Conservation (phyloP, 176 grass and related monocot genomes). For the Areca catechu region DNA sequence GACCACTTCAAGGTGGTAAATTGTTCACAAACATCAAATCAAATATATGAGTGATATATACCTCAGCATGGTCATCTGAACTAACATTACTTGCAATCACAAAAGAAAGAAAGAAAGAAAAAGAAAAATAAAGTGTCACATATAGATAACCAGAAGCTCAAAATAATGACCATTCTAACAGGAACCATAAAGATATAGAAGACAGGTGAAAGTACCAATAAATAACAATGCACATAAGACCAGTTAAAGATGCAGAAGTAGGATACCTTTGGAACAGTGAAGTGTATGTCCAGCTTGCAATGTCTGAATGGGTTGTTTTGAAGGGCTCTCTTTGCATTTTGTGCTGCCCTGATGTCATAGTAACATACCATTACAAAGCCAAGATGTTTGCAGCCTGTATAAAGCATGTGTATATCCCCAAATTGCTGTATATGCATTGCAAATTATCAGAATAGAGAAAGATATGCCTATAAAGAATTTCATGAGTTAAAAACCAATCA, state of each 20-base stretch:
- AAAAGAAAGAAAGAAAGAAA: no score
- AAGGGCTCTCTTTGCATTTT: slow-evolving; percentile 80
- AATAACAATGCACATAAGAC: neutral
- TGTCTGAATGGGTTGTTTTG: slow-evolving; percentile 69
- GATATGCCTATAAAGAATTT: neutral
- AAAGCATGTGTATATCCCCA: slow-evolving; percentile 66
- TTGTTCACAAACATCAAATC: no score
- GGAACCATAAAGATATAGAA: neutral
- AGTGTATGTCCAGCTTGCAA: slow-evolving; percentile 90
- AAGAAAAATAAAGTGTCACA: no score
- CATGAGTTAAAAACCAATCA: no score
- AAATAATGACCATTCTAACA: no score
- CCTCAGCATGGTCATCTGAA: no score
- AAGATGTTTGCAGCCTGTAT: slow-evolving; percentile 90
- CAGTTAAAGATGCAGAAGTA: slow-evolving; percentile 7
- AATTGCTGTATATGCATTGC: slow-evolving; percentile 45
- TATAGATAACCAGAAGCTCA: no score
- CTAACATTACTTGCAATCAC: no score
- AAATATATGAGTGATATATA: no score
- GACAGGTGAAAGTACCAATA: neutral
- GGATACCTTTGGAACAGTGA: slow-evolving; percentile 86
- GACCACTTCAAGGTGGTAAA: no score
- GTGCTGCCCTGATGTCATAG: slow-evolving; percentile 84
- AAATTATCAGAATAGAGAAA: slow-evolving; percentile 11
- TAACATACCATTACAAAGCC: slow-evolving; percentile 99